Percentiles rank a stretch among this genome's conserved stretches.
Evolutionary conservation across 331 rosid genomes (phyloP).

Genomic region (Pyrus hybrid): DNA sequence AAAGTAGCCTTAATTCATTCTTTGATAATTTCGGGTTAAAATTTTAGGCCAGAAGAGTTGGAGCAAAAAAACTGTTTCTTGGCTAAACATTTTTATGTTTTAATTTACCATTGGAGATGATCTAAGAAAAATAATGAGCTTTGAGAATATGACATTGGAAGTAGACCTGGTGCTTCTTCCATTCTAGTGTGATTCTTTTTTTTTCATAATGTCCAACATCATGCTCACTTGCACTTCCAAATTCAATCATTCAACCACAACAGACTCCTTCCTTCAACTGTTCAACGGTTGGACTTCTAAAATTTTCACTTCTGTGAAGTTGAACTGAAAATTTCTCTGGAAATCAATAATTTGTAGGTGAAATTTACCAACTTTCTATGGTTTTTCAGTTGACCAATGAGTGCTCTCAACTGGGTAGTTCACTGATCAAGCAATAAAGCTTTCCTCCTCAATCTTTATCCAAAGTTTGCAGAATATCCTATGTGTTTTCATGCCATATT

Average conservation of each 20-base stretch:
- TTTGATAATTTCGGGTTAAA: too few species aligned
- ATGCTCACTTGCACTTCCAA: not conserved
- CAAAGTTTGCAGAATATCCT: conserved; percentile 1
- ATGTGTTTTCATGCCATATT: conserved; percentile 5
- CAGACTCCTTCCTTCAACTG: not conserved
- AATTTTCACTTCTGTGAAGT: not conserved
- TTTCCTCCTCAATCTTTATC: conserved; percentile 3
- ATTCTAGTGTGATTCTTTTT: not conserved
- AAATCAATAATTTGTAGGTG: not conserved
- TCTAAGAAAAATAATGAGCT: not conserved
- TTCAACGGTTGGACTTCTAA: not conserved
- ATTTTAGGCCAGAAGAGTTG: too few species aligned
- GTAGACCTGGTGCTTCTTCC: not conserved
- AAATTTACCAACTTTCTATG: not conserved
- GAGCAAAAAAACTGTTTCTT: too few species aligned
- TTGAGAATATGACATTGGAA: not conserved
- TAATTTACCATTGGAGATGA: too few species aligned
- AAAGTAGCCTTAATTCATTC: too few species aligned
- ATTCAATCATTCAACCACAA: not conserved
- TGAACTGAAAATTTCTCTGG: not conserved
- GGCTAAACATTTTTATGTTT: too few species aligned
- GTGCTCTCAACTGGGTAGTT: not conserved
- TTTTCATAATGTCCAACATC: not conserved
- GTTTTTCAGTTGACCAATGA: not conserved
- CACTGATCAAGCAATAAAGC: not conserved